phyloP scores from a whole-genome alignment of 2,329 filamentous ascomycete genomes.

The Rachicladosporium sp. region DNA sequence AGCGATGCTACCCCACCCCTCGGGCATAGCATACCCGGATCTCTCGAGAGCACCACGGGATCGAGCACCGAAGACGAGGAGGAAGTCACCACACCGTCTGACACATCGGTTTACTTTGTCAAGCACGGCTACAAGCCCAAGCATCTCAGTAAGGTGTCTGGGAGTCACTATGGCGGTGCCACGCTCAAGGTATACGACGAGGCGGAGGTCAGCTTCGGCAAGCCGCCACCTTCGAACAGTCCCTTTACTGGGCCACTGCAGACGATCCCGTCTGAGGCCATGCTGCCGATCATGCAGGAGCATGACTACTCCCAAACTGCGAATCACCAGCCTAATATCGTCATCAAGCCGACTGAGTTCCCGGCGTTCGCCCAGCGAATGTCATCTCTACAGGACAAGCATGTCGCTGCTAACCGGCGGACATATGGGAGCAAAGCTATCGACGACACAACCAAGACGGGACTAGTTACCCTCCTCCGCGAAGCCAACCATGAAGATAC shows the following conservation, averaged over 20 bases:
- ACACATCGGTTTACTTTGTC: constrained; percentile 4
- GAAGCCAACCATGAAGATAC: constrained; percentile 8
- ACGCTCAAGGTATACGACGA: constrained; percentile 8
- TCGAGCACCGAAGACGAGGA: constrained; percentile 14
- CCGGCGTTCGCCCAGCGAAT: constrained; percentile 5
- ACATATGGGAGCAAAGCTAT: not conserved
- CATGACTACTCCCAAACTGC: too few relatives aligned
- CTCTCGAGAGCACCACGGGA: constrained; percentile 12
- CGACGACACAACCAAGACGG: constrained; percentile 5
- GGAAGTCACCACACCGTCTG: constrained; percentile 13
- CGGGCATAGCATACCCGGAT: constrained; percentile 12
- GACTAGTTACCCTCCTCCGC: constrained; percentile 9
- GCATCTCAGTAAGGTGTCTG: constrained; percentile 1
- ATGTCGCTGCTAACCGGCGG: constrained; percentile 1
- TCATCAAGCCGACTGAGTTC: constrained; percentile 6
- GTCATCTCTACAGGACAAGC: constrained; percentile 6
- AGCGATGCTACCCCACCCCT: constrained; percentile 2
- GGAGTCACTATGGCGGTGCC: constrained; percentile 4
- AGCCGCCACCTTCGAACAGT: constrained; percentile 14
- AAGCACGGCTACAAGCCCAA: constrained; percentile 6
- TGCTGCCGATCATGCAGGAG: constrained; percentile 6
- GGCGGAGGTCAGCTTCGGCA: constrained; percentile 5
- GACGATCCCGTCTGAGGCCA: constrained; percentile 16
- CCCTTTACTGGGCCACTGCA: constrained; percentile 14
- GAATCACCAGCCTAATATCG: not conserved